A percentile compares a stretch with the other conserved stretches of the same genome.
Conservation (phyloP, 148 eudicot species). For the Silene conica region DNA sequence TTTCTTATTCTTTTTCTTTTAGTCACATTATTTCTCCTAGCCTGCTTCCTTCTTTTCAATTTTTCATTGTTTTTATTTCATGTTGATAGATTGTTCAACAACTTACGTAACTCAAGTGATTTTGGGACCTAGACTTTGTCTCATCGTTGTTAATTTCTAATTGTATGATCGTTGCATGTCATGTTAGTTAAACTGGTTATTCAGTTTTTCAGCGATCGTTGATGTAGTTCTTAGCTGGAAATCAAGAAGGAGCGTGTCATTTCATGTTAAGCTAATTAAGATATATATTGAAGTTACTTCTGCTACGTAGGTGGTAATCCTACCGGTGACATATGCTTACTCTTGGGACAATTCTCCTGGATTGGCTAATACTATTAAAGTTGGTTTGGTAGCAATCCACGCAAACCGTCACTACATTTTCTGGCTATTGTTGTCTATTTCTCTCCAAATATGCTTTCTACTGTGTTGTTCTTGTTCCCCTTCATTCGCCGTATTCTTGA, state of each 20-base stretch:
- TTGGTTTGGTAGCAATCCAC: constrained; percentile 82
- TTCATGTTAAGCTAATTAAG: constrained; percentile 88
- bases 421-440: constrained; percentile 80
- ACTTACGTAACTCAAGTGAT: not conserved
- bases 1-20: not conserved
- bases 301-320: constrained; percentile 92
- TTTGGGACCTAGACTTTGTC: not conserved
- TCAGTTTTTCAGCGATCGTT: constrained; percentile 61
- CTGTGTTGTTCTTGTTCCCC: constrained; percentile 76
- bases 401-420: constrained; percentile 73
- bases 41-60: not conserved
- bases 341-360: constrained; percentile 82
- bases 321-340: constrained; percentile 94
- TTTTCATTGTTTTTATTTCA: not conserved
- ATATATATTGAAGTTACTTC: constrained; percentile 83
- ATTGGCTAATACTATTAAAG: constrained; percentile 82
- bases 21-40: not conserved
- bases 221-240: constrained; percentile 92
- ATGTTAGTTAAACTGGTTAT: not conserved
- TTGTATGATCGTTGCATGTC: not conserved
- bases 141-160: not conserved
- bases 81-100: not conserved
- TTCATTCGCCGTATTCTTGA: constrained; percentile 81
- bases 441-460: constrained; percentile 90
- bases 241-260: constrained; percentile 80